Evolutionary conservation across 441 rosid species (phyloP), one percentile per base, ranked within the genome.

Genomic region (Euphorbia schlechtendalii): DNA sequence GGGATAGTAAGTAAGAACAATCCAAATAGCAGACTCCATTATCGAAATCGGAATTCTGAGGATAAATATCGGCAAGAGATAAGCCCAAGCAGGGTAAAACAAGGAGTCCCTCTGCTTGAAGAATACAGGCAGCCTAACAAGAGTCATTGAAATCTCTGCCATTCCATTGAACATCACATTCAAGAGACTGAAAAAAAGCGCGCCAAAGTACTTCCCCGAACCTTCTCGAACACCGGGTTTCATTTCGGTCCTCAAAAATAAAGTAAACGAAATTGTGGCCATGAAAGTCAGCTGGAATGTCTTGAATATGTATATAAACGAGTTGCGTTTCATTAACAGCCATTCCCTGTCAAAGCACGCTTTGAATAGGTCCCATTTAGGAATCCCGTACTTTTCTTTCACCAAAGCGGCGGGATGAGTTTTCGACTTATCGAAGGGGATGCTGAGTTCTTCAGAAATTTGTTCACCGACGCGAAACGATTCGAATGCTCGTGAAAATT

Each of bases 161-260:
- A 80, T 65, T 58, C 87, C 87, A 55, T 84, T 86, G 38, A 86
- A 82, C 87, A 86, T 82, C 58, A 82, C 77, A 67, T 77, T 84
- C 52, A 77, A 54, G 36, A 86, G 83, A 74, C 92, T 80, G 63
- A 79, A 86, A 68, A 84, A 84, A n/a, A 86, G 69, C 56, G 89
- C 89, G 45, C 89, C 92, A 41, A 65, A 78, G 61, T 74, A 82
- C 46, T 78, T 82, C 12, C 21, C 54, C 20, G 78, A 87, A 17
- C 74, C 77, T 4, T 3, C 0, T 25, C 74, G 56, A 8, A 38
- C 34, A 10, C 89, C 89, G 2, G 69, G 46, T 55, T 56, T 68
- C 84, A 81, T 82, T 65, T 74, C 54, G 3, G 86, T 82, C 52
- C 84, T 77, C 0, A 82, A 54, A 67, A 82, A 86, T 56, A 82